Conservation (phyloP, 768 basidiomycete genomes). For the Tricholoma flavovirens region DNA sequence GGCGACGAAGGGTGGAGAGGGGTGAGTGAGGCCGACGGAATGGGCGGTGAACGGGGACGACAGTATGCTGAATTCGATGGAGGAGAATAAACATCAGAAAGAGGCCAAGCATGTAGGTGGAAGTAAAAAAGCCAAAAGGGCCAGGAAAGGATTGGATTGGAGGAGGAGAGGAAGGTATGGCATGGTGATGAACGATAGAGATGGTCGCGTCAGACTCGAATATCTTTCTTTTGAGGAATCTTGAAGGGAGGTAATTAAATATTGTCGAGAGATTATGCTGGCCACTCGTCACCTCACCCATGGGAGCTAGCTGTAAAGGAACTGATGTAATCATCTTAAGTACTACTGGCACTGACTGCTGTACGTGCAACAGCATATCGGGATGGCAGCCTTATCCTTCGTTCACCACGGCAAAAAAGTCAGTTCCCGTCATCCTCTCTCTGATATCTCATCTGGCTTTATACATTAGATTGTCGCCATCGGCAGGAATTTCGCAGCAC, state of each 20-base stretch:
- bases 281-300: too few species aligned
- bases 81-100: constrained; percentile 63
- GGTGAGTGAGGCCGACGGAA: not conserved
- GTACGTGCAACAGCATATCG: too few species aligned
- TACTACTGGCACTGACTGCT: too few species aligned
- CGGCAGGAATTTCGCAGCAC: constrained; percentile 89
- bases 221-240: not conserved
- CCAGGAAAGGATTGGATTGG: too few species aligned
- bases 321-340: too few species aligned
- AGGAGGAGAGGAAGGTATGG: not conserved
- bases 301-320: too few species aligned
- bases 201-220: not conserved
- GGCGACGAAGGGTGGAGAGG: not conserved
- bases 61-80: constrained; percentile 74
- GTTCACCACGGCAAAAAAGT: constrained; percentile 35
- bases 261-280: not conserved
- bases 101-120: constrained; percentile 64
- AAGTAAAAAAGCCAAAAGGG: constrained; percentile 69
- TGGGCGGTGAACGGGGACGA: constrained; percentile 51
- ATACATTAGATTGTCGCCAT: constrained; percentile 80
- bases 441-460: not conserved
- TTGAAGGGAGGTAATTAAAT: not conserved
- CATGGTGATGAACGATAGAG: not conserved
- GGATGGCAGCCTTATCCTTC: constrained; percentile 26
- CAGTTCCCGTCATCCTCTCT: not conserved